Base-by-base conservation (phyloP, 768 basidiomycete species). In the Boletus tomentosulus region DNA sequence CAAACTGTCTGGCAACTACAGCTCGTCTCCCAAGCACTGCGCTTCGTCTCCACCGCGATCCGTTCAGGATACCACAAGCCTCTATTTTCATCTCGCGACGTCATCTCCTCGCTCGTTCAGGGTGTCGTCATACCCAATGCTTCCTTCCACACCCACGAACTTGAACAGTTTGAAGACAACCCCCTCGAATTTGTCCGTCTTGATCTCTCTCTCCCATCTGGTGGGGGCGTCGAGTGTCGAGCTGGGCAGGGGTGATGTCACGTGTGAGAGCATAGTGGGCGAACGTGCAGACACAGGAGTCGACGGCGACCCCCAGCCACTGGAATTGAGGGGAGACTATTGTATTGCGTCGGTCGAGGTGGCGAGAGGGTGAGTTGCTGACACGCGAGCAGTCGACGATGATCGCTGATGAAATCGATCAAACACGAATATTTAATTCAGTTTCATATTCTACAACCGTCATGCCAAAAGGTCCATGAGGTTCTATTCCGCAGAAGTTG, bases 131-230 rank as follows among this genome's bases (percentile, higher is more conserved):
- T 98, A 27, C 94, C 96, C n/a, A 98, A 97, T 62, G 90, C 97
- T 54, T 76, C 82, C 13, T 76, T 98, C 13, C 82, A 94, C 56
- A 86, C 89, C 37, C 89, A 92, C 60, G 95, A 98, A 52, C 79
- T 91, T 47, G 97, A 99, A 63, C 86, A 93, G 68, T 98, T 99
- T 63, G 94, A 97, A 71, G 97, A 98, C 56, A 95, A 97, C 60
- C 95, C 97, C 0, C 80, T 96, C 37, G 96, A 98, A 66, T 98
- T 88, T 19, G 19, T 19, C 19, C 19, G 19, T 19, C 19, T 19
- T 19, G 19, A 19, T 19, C 19, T 19, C 19, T 19, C 19, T 19
- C 19, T 19, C 19, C 19, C 19, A 19, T 19, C 19, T 19, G 19
- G 19, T 19, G 19, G 19, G 19, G 19, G 19, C 19, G 19, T 19